Conservation (phyloP, 2,329 filamentous ascomycete genomes). For the Hypoxylon sp. region DNA sequence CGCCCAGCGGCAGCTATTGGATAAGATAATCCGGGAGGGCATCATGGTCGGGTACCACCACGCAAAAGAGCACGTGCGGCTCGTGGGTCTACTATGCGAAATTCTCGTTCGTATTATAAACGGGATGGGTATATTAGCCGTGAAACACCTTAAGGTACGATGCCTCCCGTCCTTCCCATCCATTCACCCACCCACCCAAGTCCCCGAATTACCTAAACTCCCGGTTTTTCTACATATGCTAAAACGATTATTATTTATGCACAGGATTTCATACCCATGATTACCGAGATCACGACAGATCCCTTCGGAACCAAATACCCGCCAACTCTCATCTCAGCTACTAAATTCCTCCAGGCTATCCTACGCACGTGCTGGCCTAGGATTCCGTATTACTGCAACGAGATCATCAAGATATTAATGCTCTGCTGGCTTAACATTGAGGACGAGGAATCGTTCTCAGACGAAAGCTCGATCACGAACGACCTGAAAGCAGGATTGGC, state of each 20-base stretch:
- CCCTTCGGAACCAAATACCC: constrained; percentile 74
- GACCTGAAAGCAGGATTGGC: constrained; percentile 56
- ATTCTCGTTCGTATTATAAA: constrained; percentile 66
- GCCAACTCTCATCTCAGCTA: constrained; percentile 67
- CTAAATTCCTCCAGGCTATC: constrained; percentile 68
- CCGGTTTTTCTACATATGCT: constrained; percentile 5
- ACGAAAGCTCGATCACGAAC: constrained; percentile 26
- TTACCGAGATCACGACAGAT: constrained; percentile 76
- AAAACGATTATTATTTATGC: constrained; percentile 10
- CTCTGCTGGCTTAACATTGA: constrained; percentile 74
- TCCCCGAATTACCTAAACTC: constrained; percentile 20
- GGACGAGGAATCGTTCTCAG: constrained; percentile 53
- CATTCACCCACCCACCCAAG: neutral
- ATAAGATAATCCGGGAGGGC: constrained; percentile 70
- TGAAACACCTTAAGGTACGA: constrained; percentile 76
- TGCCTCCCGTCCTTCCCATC: neutral
- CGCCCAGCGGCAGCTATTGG: constrained; percentile 61
- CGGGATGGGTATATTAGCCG: constrained; percentile 72
- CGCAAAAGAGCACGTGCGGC: constrained; percentile 69
- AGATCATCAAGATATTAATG: constrained; percentile 74
- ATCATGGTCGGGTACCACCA: constrained; percentile 71
- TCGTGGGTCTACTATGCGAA: constrained; percentile 70
- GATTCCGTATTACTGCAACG: constrained; percentile 72
- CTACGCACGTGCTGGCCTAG: constrained; percentile 79
- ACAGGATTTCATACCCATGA: constrained; percentile 76